Base-by-base conservation (phyloP, 441 rosid species). In the Mallotus repandus region DNA sequence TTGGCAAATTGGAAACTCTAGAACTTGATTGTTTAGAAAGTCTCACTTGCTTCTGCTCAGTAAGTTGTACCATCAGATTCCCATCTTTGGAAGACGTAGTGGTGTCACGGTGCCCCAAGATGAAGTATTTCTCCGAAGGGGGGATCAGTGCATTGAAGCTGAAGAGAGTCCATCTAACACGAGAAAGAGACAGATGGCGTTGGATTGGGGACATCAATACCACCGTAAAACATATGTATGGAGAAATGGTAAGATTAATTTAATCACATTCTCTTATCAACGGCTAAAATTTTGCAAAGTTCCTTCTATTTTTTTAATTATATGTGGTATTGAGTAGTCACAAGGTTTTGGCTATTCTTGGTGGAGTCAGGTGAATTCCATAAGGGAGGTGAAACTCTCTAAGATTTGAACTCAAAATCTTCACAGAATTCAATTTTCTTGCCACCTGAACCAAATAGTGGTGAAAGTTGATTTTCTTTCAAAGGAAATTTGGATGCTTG, bases 21-120 rank as follows among this genome's bases (percentile, higher is more conserved):
- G 12, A 12, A 8, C 74, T 77, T 63, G 29, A 46, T 35, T 8
- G 41, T 9, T 69, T 78, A 48, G 61, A 65, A 32, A 76, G 49
- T 56, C 75, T 83, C 22, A 59, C 69, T 67, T 83, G 80, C 58
- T 76, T 72, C 79, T 65, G 74, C 0, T 8, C 18, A 9, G 56
- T 55, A 1, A 59, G 11, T 43, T 69, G 29, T 56, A 19, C 12
- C 35, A 58, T 83, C 70, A 68, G 38, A 22, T 77, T 82, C n/a
- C 79, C 84, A 15, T 48, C 46, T 19, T 49, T 83, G 67, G 5
- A 2, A 15, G 16, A 43, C 1, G 46, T 76, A 12, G 0, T 0
- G 5, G 74, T 80, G 56, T 22, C 1, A 11, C 12, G 54, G 13
- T 78, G 83, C 62, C 83, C 80, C 9, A 70, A 72, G n/a, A 69